Conservation (phyloP, 148 eudicot species). For the Salicornia ramosissima region DNA sequence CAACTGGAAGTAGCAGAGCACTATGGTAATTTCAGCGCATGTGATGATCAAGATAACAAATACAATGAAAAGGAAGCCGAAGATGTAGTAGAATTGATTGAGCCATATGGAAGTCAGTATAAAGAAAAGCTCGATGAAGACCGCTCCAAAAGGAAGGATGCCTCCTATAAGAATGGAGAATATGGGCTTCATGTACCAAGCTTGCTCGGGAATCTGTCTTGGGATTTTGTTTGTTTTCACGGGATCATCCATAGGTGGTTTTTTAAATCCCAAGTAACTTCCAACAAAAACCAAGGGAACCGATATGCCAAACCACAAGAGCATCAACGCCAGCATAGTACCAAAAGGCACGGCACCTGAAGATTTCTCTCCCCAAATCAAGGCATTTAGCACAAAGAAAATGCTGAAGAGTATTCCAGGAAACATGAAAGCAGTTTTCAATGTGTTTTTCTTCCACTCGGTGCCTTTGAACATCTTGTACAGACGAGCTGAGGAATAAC, state of each 20-base stretch:
- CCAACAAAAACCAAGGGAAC: constrained; percentile 50
- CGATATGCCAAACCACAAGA: constrained; percentile 48
- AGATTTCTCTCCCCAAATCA: constrained; percentile 52
- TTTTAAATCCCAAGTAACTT: constrained; percentile 47
- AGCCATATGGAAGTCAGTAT: constrained; percentile 52
- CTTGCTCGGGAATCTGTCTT: constrained; percentile 42
- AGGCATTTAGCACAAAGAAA: constrained; percentile 39
- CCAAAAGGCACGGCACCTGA: constrained; percentile 55
- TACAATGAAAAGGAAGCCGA: constrained; percentile 47
- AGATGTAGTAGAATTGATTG: constrained; percentile 57
- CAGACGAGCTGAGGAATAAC: constrained; percentile 51
- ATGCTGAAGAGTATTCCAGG: constrained; percentile 42
- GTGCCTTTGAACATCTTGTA: constrained; percentile 57
- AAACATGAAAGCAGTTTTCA: constrained; percentile 50
- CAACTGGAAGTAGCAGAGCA: constrained; percentile 54
- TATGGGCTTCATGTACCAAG: constrained; percentile 52
- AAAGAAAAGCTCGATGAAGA: constrained; percentile 53
- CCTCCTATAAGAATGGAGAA: constrained; percentile 52
- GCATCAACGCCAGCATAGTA: constrained; percentile 46
- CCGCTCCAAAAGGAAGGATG: constrained; percentile 49
- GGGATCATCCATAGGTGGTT: constrained; percentile 43
- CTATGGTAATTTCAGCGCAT: constrained; percentile 46
- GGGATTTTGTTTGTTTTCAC: constrained; percentile 53
- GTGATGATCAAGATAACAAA: constrained; percentile 46
- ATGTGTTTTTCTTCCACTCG: constrained; percentile 45